phyloP scores from a whole-genome alignment of 2,329 filamentous ascomycete species.

The Scopulariopsis brevicaulis region DNA sequence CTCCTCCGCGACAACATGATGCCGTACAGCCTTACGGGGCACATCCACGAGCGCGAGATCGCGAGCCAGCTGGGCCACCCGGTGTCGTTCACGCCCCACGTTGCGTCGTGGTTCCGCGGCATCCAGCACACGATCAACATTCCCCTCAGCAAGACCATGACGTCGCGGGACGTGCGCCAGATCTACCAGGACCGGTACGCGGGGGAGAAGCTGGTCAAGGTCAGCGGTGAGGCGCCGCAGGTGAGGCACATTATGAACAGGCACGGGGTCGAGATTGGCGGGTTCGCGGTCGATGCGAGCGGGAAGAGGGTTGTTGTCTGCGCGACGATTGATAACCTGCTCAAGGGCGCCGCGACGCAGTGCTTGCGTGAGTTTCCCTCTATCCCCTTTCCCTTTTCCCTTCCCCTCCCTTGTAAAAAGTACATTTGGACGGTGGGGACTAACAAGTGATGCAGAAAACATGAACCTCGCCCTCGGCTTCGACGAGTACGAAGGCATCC shows the following conservation, averaged over 20 bases:
- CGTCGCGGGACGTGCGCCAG: constrained; percentile 81
- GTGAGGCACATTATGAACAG: constrained; percentile 78
- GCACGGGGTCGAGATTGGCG: constrained; percentile 88
- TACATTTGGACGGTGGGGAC: constrained; percentile 3
- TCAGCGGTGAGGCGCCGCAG: constrained; percentile 70
- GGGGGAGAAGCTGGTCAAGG: constrained; percentile 88
- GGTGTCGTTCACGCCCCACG: constrained; percentile 85
- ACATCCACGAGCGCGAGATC: constrained; percentile 92
- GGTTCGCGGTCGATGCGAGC: constrained; percentile 81
- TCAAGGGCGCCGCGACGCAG: constrained; percentile 89
- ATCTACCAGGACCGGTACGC: constrained; percentile 95
- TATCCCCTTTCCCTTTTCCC: neutral
- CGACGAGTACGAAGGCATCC: constrained; percentile 80
- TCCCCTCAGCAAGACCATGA: constrained; percentile 77
- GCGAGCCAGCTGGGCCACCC: constrained; percentile 61
- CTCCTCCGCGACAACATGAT: constrained; percentile 80
- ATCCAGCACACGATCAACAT: constrained; percentile 89
- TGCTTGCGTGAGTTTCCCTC: constrained; percentile 62
- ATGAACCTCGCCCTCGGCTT: constrained; percentile 91
- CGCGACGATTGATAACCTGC: constrained; percentile 83
- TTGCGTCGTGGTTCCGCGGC: constrained; percentile 94
- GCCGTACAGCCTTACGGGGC: constrained; percentile 82
- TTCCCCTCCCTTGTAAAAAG: too few species aligned
- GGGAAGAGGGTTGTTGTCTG: constrained; percentile 92
- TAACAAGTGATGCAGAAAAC: constrained; percentile 48